Evolutionary conservation across 2,329 filamentous ascomycete species (phyloP), one percentile per base, ranked within the genome.

Genomic region (Fusarium caatingaense): DNA sequence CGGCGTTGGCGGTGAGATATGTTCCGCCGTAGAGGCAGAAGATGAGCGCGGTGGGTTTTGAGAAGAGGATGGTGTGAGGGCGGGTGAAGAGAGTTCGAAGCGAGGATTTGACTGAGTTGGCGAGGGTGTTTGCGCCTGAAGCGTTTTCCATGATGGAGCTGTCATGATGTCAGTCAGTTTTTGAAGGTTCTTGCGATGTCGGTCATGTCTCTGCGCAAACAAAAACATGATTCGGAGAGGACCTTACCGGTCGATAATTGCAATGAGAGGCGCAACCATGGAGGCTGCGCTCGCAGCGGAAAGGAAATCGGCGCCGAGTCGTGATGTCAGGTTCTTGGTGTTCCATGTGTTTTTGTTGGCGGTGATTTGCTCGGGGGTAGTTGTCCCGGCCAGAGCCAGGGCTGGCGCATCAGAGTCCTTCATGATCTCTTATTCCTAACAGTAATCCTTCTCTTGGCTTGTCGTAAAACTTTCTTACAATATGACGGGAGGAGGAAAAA

Each of bases 1-100:
- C 89, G 15, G 87, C 82, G 83, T 98, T 98, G 69, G 95, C 94
- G 2, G 93, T 93, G 15, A 96, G 83, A 83, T 98, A 98, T 63
- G 95, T 98, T 71, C 92, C 91, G 66, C 90, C 92, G 84, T 98
- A 98, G 45, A 97, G 84, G 80, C 88, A 83, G 81, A 88, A 86
- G 77, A 94, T 91, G 70, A 93, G 85, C 47, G 83, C 88, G 74
- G 92, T 91, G 1, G 92, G 91, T 63, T 87, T 88, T 51, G 88
- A 88, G 77, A 89, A 80, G 69, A 93, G 74, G 74, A 92, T 84
- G 25, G 79, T 74, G 62, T 89, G 89, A 0, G 92, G 92, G 11
- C 83, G 85, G n/a, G 83, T 72, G 60, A 92, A 49, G 54, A 93
- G 83, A 41, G 83, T 81, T 30, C 76, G 76, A 48, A 92, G 73